Conservation (phyloP, 2,329 filamentous ascomycete species). For the Dactylonectria macrodidyma region DNA sequence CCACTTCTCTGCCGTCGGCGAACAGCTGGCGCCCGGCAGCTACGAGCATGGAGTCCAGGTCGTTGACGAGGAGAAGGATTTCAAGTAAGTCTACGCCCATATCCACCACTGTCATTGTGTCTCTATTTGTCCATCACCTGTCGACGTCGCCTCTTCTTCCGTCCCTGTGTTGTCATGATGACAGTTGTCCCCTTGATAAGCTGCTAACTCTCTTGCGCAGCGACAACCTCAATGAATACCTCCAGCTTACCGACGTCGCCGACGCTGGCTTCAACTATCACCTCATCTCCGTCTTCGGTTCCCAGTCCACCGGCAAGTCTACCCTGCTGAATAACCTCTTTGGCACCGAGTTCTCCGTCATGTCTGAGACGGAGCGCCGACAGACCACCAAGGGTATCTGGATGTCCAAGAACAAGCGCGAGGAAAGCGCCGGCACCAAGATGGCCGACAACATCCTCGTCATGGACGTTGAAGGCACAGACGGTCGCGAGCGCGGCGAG, state of each 20-base stretch:
- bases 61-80: slow-evolving; percentile 91
- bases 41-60: slow-evolving; percentile 98
- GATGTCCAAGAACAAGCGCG: slow-evolving; percentile 96
- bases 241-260: slow-evolving; percentile 83
- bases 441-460: slow-evolving; percentile 99
- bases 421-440: slow-evolving; percentile 62
- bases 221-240: slow-evolving; percentile 84
- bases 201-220: slow-evolving; percentile 60
- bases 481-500: slow-evolving; percentile 95
- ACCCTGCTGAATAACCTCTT: slow-evolving; percentile 97
- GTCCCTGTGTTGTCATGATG: slow-evolving; percentile 23
- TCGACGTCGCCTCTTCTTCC: slow-evolving; percentile 8
- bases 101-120: not conserved
- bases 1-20: slow-evolving; percentile 83
- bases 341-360: slow-evolving; percentile 95
- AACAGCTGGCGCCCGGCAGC: slow-evolving; percentile 72
- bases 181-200: slow-evolving; percentile 18
- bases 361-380: slow-evolving; percentile 93
- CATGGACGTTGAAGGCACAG: slow-evolving; percentile 99
- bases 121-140: not conserved
- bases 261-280: slow-evolving; percentile 98
- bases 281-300: slow-evolving; percentile 98
- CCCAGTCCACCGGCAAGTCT: slow-evolving; percentile 98
- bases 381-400: slow-evolving; percentile 99
- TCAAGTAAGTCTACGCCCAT: slow-evolving; percentile 79